These are phyloP conservation scores for Luvunga scandens DNA, from an alignment of 345 rosid genomes.

Conservation along the genomic window DNA sequence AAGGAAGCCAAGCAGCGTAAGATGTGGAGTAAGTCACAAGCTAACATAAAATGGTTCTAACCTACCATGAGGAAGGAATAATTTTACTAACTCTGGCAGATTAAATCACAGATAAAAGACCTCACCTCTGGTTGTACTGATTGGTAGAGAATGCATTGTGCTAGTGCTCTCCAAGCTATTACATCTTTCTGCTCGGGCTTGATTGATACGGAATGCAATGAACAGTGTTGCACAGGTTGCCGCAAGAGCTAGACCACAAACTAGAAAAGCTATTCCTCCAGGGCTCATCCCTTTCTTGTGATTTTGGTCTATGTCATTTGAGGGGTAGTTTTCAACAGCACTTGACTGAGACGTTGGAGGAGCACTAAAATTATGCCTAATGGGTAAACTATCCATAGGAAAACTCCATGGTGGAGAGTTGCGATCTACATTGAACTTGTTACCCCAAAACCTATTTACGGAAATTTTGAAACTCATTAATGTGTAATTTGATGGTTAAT, in stretches of 20 bases:
- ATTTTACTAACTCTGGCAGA: too few species aligned
- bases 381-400: slow-evolving; percentile 51
- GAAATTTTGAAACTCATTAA: slow-evolving; percentile 12
- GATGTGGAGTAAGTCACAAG: background rate
- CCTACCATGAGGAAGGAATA: background rate
- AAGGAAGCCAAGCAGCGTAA: background rate
- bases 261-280: slow-evolving; percentile 50
- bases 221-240: slow-evolving; percentile 56
- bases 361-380: slow-evolving; percentile 44
- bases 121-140: slow-evolving; percentile 52
- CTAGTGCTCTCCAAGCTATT: slow-evolving; percentile 35
- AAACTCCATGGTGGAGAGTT: slow-evolving; percentile 74
- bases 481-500: background rate
- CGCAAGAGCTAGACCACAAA: slow-evolving; percentile 58
- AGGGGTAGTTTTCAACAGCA: slow-evolving; percentile 63
- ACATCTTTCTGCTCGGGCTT: slow-evolving; percentile 33
- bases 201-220: slow-evolving; percentile 38
- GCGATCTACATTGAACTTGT: slow-evolving; percentile 50
- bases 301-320: slow-evolving; percentile 28
- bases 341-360: slow-evolving; percentile 69
- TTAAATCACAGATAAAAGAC: slow-evolving; percentile 5
- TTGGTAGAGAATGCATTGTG: slow-evolving; percentile 42
- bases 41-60: background rate
- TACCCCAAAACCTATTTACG: slow-evolving; percentile 74
- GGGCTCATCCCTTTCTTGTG: slow-evolving; percentile 57